Conservation (phyloP, 257 asterid species). For the Solanum gandarillasii region DNA sequence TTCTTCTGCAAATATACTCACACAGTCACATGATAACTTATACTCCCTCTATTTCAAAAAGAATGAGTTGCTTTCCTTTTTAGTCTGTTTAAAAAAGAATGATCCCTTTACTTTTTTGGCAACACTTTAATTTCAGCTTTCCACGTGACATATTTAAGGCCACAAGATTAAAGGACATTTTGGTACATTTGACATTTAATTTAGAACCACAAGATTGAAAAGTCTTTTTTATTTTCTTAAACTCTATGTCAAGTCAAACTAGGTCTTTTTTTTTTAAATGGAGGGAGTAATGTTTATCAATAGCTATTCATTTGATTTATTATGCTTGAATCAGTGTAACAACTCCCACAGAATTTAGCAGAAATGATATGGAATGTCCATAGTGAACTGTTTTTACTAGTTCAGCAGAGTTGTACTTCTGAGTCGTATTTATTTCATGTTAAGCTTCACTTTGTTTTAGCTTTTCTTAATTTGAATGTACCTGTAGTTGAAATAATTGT, state of each 20-base stretch:
- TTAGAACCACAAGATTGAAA: background rate
- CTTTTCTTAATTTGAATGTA: background rate
- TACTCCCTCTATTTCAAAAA: background rate
- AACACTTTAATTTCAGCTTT: background rate
- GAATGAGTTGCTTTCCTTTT: background rate
- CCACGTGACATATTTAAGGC: background rate
- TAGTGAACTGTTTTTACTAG: background rate
- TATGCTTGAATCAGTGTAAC: background rate
- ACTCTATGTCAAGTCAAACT: background rate
- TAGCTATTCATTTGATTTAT: background rate
- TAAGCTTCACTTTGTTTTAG: background rate
- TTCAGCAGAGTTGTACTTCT: background rate
- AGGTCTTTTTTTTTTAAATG: background rate
- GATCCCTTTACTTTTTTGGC: background rate
- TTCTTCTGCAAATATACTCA: background rate
- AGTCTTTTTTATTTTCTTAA: background rate
- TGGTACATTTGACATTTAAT: background rate
- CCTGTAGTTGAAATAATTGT: background rate
- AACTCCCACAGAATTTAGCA: background rate
- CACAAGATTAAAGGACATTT: background rate
- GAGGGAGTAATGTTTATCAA: background rate
- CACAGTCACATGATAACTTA: background rate
- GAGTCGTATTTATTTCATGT: background rate
- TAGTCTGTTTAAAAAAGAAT: background rate
- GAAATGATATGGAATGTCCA: background rate